A percentile compares a stretch with the other conserved stretches of the same genome.
Conservation (phyloP, 345 rosid species). For the Salix suchowensis region DNA sequence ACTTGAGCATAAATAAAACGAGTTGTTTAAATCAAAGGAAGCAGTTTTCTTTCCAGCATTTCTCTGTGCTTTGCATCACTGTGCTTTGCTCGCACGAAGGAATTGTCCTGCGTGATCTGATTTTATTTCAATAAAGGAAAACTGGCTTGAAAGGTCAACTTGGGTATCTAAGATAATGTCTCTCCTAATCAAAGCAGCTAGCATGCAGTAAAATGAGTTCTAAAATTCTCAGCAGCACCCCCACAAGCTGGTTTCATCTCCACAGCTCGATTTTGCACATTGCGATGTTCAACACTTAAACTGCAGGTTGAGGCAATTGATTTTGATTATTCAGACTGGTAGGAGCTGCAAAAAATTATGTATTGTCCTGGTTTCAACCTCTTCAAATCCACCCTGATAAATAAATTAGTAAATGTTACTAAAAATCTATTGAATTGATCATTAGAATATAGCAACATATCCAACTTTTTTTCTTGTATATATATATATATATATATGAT, state of each 20-base stretch:
- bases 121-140: not conserved
- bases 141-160: not conserved
- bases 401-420: too few relatives aligned
- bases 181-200: not conserved
- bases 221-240: not conserved
- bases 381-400: not conserved
- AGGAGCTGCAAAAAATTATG: too few relatives aligned
- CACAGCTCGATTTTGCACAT: too few relatives aligned
- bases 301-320: not conserved
- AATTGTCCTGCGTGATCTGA: not conserved
- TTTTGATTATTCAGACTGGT: not conserved
- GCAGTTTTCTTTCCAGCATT: not conserved
- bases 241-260: too few relatives aligned
- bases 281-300: too few relatives aligned
- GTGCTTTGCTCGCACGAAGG: not conserved
- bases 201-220: not conserved
- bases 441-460: not conserved
- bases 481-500: too few relatives aligned
- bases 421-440: not conserved
- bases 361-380: not conserved
- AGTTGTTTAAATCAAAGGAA: not conserved
- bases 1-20: not conserved
- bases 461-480: not conserved
- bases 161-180: not conserved
- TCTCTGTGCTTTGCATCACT: not conserved